phyloP scores from a whole-genome alignment of 2,329 filamentous ascomycete species.

The Davidsoniella neocaledoniae region DNA sequence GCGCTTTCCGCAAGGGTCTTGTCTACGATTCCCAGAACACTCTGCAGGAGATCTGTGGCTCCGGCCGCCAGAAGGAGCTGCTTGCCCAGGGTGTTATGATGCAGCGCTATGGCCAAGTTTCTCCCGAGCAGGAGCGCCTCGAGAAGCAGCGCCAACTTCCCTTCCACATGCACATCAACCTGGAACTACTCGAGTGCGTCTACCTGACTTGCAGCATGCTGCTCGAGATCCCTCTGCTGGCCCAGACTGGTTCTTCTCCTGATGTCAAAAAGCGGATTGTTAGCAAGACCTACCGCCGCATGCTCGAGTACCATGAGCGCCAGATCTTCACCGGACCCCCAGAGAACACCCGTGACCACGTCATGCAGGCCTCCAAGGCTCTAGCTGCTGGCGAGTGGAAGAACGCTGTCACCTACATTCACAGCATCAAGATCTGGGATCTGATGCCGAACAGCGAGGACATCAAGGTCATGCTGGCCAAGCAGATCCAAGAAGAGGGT shows the following conservation, averaged over 20 bases:
- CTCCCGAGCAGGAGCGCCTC: constrained; percentile 90
- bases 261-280: constrained; percentile 96
- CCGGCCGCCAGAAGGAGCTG: constrained; percentile 92
- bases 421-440: constrained; percentile 99
- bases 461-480: constrained; percentile 93
- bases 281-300: constrained; percentile 97
- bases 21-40: constrained; percentile 97
- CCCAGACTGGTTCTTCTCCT: constrained; percentile 88
- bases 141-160: constrained; percentile 95
- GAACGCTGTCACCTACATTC: constrained; percentile 83
- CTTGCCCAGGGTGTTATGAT: constrained; percentile 97
- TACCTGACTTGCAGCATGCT: constrained; percentile 99
- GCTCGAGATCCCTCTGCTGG: constrained; percentile 89
- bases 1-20: constrained; percentile 90
- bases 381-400: constrained; percentile 97
- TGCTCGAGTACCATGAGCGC: constrained; percentile 98
- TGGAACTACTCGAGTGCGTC: constrained; percentile 93
- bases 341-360: constrained; percentile 96
- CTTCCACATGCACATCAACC: constrained; percentile 99
- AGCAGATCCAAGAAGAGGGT: constrained; percentile 97
- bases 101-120: constrained; percentile 89
- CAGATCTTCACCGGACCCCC: constrained; percentile 98
- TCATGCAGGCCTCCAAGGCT: constrained; percentile 97
- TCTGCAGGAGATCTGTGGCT: constrained; percentile 94
- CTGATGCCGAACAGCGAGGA: constrained; percentile 82